Percentiles rank a stretch among this genome's conserved stretches.
Evolutionary conservation across 495 filamentous ascomycete species (phyloP).

Genomic region (Penicillium turbatum): DNA sequence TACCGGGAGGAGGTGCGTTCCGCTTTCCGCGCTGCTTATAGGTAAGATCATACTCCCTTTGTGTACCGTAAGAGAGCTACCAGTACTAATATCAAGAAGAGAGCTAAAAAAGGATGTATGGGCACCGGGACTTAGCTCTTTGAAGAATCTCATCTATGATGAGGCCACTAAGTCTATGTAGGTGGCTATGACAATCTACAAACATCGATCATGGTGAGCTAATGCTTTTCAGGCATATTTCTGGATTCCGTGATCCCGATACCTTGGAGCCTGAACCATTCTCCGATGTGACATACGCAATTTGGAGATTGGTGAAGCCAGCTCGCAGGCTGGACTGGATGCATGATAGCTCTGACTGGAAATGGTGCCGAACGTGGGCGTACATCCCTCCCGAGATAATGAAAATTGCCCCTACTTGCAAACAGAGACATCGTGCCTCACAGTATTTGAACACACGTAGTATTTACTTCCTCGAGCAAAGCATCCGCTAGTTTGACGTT

Average conservation of each 20-base stretch:
- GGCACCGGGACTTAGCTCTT: not conserved
- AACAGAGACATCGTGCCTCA: too few relatives aligned
- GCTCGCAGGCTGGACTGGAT: not conserved
- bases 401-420: too few relatives aligned
- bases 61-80: not conserved
- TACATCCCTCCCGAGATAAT: too few relatives aligned
- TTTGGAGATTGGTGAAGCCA: not conserved
- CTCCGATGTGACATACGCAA: not conserved
- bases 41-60: not conserved
- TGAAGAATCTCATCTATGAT: not conserved
- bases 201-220: not conserved
- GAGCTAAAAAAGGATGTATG: not conserved
- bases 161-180: not conserved
- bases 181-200: not conserved
- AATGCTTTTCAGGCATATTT: not conserved
- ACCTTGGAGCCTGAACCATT: not conserved
- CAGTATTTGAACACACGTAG: too few relatives aligned
- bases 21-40: too few relatives aligned
- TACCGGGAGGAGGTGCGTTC: not conserved
- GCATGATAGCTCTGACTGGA: conserved; percentile 21
- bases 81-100: not conserved
- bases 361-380: too few relatives aligned
- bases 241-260: not conserved
- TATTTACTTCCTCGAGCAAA: not conserved
- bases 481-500: not conserved